phyloP scores from a whole-genome alignment of 2,329 filamentous ascomycete species.

The Colletotrichum neosansevieriae region DNA sequence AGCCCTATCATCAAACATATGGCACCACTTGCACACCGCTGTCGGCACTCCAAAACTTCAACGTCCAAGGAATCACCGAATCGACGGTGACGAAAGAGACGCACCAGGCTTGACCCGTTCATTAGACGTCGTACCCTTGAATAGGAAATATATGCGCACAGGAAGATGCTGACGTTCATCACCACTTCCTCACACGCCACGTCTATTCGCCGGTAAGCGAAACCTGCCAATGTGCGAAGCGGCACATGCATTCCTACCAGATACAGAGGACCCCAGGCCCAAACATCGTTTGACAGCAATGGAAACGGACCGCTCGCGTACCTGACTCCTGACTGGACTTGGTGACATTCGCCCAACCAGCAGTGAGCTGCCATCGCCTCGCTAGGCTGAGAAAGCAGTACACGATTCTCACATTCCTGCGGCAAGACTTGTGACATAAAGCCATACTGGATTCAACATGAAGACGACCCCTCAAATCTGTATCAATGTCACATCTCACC shows the following conservation, averaged over 20 bases:
- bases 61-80: not conserved
- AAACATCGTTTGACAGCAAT: not conserved
- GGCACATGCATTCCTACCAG: slow-evolving; percentile 20
- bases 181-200: not conserved
- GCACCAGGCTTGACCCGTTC: not conserved
- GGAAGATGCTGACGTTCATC: slow-evolving; percentile 30
- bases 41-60: not conserved
- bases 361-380: not conserved
- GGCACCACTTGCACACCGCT: slow-evolving; percentile 1
- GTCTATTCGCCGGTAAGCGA: slow-evolving; percentile 26
- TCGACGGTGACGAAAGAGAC: not conserved
- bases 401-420: slow-evolving; percentile 18
- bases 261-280: not conserved
- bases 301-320: not conserved
- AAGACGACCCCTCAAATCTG: slow-evolving; percentile 4
- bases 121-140: not conserved
- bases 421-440: slow-evolving; percentile 2
- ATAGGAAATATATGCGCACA: slow-evolving; percentile 12
- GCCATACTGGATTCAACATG: slow-evolving; percentile 8
- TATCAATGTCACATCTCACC: slow-evolving; percentile 9
- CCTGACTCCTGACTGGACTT: not conserved
- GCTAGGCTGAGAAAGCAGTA: not conserved
- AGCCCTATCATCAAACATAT: slow-evolving; percentile 26
- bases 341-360: slow-evolving; percentile 9
- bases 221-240: not conserved